Base-by-base conservation (phyloP, 768 basidiomycete genomes). In the Dioszegia hungarica region DNA sequence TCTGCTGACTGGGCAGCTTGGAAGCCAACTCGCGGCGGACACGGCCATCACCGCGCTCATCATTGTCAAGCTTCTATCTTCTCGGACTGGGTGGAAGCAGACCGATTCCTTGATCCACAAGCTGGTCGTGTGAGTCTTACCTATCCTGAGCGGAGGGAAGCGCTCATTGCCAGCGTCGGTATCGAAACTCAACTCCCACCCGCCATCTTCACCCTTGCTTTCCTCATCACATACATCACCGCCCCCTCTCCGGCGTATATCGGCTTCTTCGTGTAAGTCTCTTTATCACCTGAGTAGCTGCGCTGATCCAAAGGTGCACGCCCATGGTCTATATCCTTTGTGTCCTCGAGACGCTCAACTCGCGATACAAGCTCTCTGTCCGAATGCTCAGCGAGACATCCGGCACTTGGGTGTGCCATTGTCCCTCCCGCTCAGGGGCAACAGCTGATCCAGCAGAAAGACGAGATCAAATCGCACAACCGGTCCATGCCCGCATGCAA, bases 71-170 rank as follows among this genome's bases (percentile, higher is more conserved):
- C 39, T 52, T 10, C 22, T 52, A 12, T 17, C 17, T 4, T 52
- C 50, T 3, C 50, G 50, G 5, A 52, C 50, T 9, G 50, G 50
- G 10, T 52, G 50, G 50, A 52, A 52, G 37, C 36, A 39, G 37
- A 52, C 50, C 12, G 50, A 52, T 24, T 39, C 25, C 11, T 11
- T 52, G 10, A 28, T 52, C 19, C 33, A 20, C 6, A 52, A 52
- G 50, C 27, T 38, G 5, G 39, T 41, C 24, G 38, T 52, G 50
- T 52, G 17, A 14, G 50, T 37, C 14, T 43, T 22, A 25, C 19
- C 17, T 25, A 43, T 20, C 22, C 22, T 22, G 38, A 17, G 8
- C 22, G 19, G 20, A 8, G 3, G 19, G 19, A 15, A 43, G n/a
- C 41, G 5, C 19, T 3, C 22, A 43, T 40, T 8, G 9, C 11